A percentile compares a stretch with the other conserved stretches of the same genome.
These are phyloP conservation scores for Gossypium sturtianum DNA, from an alignment of 345 rosid species.

Conservation along the genomic window DNA sequence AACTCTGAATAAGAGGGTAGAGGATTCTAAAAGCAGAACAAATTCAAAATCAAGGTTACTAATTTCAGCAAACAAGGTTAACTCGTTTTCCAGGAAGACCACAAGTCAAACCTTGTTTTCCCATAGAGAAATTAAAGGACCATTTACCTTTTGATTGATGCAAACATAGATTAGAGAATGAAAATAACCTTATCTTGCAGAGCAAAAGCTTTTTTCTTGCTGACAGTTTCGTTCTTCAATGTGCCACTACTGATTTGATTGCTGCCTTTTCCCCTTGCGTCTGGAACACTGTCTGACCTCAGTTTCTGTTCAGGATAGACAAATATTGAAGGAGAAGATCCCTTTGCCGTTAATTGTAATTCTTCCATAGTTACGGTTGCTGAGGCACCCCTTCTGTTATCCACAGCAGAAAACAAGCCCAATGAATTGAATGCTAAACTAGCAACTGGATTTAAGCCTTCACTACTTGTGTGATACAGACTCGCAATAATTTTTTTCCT, in stretches of 20 bases:
- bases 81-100: neutral
- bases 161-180: neutral
- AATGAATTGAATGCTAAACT: neutral
- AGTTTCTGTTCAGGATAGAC: slow-evolving; percentile 36
- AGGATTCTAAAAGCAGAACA: neutral
- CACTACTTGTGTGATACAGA: neutral
- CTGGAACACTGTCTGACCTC: slow-evolving; percentile 30
- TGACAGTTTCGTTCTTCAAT: slow-evolving; percentile 64
- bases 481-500: neutral
- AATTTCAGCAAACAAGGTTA: neutral
- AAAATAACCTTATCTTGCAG: slow-evolving; percentile 83
- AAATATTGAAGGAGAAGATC: slow-evolving; percentile 20
- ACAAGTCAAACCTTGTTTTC: neutral
- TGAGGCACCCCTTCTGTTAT: slow-evolving; percentile 29
- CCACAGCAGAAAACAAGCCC: slow-evolving; percentile 33
- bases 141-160: neutral
- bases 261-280: slow-evolving; percentile 40
- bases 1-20: neutral
- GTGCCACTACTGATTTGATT: slow-evolving; percentile 32
- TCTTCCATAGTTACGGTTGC: slow-evolving; percentile 33
- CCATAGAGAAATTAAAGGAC: neutral
- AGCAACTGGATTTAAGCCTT: neutral
- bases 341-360: slow-evolving; percentile 24
- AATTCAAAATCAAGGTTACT: neutral
- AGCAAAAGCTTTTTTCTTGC: slow-evolving; percentile 68